These are phyloP conservation scores for Quillaja saponaria DNA, from an alignment of 306 rosid genomes.

Conservation along the genomic window DNA sequence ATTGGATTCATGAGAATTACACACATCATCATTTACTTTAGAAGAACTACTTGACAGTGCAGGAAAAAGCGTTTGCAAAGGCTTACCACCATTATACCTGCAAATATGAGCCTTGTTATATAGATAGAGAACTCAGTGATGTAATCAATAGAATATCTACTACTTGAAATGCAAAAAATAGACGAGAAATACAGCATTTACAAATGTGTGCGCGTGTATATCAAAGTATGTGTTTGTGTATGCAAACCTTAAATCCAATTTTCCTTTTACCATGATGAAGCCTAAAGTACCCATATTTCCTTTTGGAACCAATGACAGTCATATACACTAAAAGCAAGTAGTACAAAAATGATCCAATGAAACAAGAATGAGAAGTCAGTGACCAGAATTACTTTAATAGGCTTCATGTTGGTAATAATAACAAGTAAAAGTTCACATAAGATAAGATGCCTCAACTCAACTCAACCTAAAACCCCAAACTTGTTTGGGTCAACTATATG, in stretches of 20 bases:
- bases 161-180: neutral
- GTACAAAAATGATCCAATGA: neutral
- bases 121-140: constrained; percentile 15
- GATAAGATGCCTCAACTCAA: too few species aligned
- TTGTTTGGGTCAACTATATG: too few species aligned
- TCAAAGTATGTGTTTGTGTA: too few species aligned
- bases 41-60: constrained; percentile 22
- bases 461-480: too few species aligned
- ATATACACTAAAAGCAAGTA: too few species aligned
- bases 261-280: neutral
- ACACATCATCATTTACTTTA: constrained; percentile 30
- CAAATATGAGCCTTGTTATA: constrained; percentile 25
- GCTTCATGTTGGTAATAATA: too few species aligned
- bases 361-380: neutral
- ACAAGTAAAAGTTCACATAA: too few species aligned
- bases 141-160: neutral
- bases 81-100: constrained; percentile 60
- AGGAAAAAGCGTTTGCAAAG: constrained; percentile 34
- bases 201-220: too few species aligned
- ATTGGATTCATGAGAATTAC: constrained; percentile 36
- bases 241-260: too few species aligned
- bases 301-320: neutral
- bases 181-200: constrained; percentile 4
- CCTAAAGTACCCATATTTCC: neutral
- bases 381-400: too few species aligned